Evolutionary conservation across 257 asterid genomes (phyloP).

Genomic region (Petunia axillaris): DNA sequence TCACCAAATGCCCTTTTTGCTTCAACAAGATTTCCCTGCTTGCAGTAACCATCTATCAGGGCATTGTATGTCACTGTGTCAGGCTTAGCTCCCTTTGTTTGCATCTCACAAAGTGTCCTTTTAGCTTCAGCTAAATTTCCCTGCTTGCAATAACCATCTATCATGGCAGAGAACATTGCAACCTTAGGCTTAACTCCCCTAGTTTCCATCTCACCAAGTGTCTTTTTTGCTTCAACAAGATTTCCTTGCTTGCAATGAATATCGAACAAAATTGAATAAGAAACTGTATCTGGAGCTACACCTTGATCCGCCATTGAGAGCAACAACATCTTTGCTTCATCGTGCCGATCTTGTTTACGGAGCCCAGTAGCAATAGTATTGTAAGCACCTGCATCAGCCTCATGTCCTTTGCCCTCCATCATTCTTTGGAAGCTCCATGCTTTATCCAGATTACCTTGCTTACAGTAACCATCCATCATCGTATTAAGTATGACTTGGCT

Average conservation of each 20-base stretch:
- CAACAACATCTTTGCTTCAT: conserved; percentile 63
- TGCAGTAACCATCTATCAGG: conserved; percentile 27
- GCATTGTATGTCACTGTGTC: conserved; percentile 39
- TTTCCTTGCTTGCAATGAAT: conserved; percentile 60
- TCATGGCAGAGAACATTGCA: no score
- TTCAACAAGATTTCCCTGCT: no score
- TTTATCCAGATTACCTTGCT: conserved; percentile 43
- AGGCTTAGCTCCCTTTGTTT: conserved; percentile 33
- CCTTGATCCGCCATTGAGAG: conserved; percentile 65
- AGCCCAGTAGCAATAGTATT: conserved; percentile 66
- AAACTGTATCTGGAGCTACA: conserved; percentile 50
- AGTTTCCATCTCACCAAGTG: no score
- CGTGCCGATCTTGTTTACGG: conserved; percentile 52
- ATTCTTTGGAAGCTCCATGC: conserved; percentile 54
- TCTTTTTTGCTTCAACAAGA: conserved; percentile 43
- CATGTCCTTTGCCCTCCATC: conserved; percentile 76
- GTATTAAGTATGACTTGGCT: conserved; percentile 70
- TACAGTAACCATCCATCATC: conserved; percentile 65
- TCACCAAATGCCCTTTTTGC: no score
- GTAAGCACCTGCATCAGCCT: conserved; percentile 59
- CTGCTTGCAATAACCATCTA: no score
- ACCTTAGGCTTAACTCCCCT: no score
- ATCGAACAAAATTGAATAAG: conserved; percentile 56
- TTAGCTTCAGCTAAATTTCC: no score
- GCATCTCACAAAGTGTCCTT: conserved; percentile 27